Percentiles rank a stretch among this genome's conserved stretches.
These are phyloP conservation scores for Manihot esculenta DNA, from an alignment of 441 rosid species.

Conservation along the genomic window DNA sequence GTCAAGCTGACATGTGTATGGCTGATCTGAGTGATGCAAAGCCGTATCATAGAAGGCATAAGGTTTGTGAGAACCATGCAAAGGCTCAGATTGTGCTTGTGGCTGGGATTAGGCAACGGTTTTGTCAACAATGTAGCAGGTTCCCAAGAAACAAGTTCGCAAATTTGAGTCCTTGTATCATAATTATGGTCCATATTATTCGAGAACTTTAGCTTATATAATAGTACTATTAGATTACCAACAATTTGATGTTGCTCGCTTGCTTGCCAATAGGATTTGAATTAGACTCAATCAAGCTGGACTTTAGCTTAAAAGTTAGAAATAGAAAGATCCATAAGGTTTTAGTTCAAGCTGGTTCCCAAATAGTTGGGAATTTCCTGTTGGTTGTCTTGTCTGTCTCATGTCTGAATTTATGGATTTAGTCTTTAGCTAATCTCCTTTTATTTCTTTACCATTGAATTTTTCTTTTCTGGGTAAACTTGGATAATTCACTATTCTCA, in stretches of 20 bases:
- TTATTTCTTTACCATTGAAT: neutral
- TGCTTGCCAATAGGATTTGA: neutral
- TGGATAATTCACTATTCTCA: neutral
- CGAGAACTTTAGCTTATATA: neutral
- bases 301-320: neutral
- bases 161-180: neutral
- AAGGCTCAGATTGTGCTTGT: slow-evolving; percentile 56
- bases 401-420: neutral
- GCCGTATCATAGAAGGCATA: slow-evolving; percentile 59
- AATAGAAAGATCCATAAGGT: neutral
- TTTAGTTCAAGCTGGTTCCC: neutral
- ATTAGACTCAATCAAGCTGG: too few relatives aligned
- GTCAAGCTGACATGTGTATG: slow-evolving; percentile 54
- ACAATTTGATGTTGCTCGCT: neutral
- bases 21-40: slow-evolving; percentile 51
- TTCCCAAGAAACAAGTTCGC: slow-evolving; percentile 17
- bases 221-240: neutral
- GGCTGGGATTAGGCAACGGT: slow-evolving; percentile 53
- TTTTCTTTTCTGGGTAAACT: neutral
- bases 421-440: neutral
- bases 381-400: neutral
- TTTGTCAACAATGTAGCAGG: slow-evolving; percentile 84
- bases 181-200: slow-evolving; percentile 3
- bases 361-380: neutral
- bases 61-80: slow-evolving; percentile 58